Conservation (phyloP, 2,329 filamentous ascomycete species). For the Colletotrichum cuscutae region DNA sequence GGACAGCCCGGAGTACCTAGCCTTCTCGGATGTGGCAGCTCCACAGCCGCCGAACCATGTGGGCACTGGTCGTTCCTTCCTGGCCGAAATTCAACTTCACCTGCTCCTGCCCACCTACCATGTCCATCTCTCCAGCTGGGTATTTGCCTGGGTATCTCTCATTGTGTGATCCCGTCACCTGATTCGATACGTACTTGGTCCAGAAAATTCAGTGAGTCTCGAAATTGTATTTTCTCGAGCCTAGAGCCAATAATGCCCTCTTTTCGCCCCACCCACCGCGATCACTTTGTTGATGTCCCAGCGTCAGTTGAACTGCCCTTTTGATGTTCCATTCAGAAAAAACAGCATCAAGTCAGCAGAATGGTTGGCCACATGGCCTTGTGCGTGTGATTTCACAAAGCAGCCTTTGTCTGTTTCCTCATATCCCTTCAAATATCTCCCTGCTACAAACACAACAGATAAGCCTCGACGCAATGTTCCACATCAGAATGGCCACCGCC, state of each 20-base stretch:
- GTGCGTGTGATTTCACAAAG: not conserved
- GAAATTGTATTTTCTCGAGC: not conserved
- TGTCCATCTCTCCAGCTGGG: not conserved
- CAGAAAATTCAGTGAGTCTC: no score
- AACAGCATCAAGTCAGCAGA: not conserved
- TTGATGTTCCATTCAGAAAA: no score
- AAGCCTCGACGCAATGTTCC: not conserved
- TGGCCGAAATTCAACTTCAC: not conserved
- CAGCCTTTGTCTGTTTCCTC: not conserved
- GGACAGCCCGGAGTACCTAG: no score
- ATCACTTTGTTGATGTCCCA: not conserved
- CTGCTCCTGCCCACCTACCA: not conserved
- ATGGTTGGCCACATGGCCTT: accelerated
- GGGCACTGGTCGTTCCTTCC: not conserved
- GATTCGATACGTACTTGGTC: not conserved
- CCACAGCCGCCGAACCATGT: not conserved
- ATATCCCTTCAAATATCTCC: not conserved
- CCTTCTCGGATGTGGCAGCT: not conserved
- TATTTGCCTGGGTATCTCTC: not conserved
- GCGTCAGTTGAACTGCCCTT: no score
- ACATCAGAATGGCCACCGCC: not conserved
- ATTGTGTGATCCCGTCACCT: not conserved
- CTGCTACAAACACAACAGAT: not conserved
- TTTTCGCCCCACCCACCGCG: not conserved
- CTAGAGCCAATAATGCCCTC: not conserved